A percentile compares a stretch with the other conserved stretches of the same genome.
Conservation (phyloP, 2,329 filamentous ascomycete species). For the Alternaria postmessia region DNA sequence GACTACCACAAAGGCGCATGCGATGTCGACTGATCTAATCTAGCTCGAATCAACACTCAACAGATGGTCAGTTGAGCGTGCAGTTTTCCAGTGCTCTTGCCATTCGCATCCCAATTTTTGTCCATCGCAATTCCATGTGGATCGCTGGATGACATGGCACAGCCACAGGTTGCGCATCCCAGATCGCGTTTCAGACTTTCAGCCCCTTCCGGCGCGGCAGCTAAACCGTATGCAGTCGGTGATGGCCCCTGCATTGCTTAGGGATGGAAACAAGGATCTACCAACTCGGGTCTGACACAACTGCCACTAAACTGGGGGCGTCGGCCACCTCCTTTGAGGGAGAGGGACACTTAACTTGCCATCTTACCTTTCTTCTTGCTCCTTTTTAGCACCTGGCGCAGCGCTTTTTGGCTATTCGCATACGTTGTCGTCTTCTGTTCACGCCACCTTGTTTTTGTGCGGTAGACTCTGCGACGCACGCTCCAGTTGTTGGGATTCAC, state of each 20-base stretch:
- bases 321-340: slow-evolving; percentile 3
- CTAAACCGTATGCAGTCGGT: neutral
- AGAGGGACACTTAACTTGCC: neutral
- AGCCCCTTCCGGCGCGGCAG: slow-evolving; percentile 2
- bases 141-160: neutral
- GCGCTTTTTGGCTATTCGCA: neutral
- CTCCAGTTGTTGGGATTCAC: neutral
- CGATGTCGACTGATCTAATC: neutral
- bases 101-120: neutral
- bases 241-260: slow-evolving; percentile 1
- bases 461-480: neutral
- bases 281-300: slow-evolving; percentile 1
- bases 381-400: neutral
- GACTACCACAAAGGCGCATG: slow-evolving; percentile 6
- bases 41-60: neutral
- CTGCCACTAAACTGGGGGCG: slow-evolving; percentile 7
- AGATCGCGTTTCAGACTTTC: slow-evolving; percentile 1
- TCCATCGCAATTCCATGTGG: neutral
- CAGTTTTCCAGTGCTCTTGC: neutral
- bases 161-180: slow-evolving; percentile 1
- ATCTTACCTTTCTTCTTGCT: neutral
- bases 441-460: neutral
- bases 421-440: neutral
- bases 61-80: neutral
- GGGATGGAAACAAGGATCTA: slow-evolving; percentile 3